Evolutionary conservation across 441 rosid genomes (phyloP).

Genomic region (Croton laevigatus): DNA sequence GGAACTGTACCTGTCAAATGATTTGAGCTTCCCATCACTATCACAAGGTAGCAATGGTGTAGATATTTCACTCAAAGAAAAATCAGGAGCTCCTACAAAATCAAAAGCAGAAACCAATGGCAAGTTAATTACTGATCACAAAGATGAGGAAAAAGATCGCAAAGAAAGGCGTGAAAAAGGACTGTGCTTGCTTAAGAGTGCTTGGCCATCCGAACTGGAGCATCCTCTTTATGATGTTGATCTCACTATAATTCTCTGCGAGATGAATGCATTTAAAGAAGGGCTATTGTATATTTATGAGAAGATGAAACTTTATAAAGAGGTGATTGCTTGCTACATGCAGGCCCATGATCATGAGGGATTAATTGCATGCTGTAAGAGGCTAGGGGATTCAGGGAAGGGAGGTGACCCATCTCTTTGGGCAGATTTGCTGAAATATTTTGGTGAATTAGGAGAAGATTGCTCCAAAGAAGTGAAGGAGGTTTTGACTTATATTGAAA

Average conservation of each 20-base stretch:
- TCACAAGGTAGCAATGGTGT: constrained; percentile 55
- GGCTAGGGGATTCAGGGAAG: constrained; percentile 81
- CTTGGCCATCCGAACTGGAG: constrained; percentile 90
- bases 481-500: constrained; percentile 80
- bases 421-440: constrained; percentile 96
- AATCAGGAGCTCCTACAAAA: constrained; percentile 31
- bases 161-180: constrained; percentile 72
- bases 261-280: constrained; percentile 83
- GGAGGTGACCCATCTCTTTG: constrained; percentile 97
- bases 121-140: constrained; percentile 33
- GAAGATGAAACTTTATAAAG: constrained; percentile 93
- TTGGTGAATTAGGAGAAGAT: constrained; percentile 97
- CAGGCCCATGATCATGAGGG: constrained; percentile 94
- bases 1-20: constrained; percentile 87
- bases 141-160: constrained; percentile 45
- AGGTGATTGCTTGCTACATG: constrained; percentile 97
- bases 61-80: constrained; percentile 42
- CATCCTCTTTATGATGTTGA: constrained; percentile 94
- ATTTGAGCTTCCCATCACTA: constrained; percentile 80
- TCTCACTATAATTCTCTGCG: constrained; percentile 93
- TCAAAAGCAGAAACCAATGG: constrained; percentile 44
- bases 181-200: constrained; percentile 70
- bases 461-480: constrained; percentile 97
- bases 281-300: constrained; percentile 89
- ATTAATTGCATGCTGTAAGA: constrained; percentile 91